Conservation (phyloP, 2,329 filamentous ascomycete species). For the Cercospora brassicicola region DNA sequence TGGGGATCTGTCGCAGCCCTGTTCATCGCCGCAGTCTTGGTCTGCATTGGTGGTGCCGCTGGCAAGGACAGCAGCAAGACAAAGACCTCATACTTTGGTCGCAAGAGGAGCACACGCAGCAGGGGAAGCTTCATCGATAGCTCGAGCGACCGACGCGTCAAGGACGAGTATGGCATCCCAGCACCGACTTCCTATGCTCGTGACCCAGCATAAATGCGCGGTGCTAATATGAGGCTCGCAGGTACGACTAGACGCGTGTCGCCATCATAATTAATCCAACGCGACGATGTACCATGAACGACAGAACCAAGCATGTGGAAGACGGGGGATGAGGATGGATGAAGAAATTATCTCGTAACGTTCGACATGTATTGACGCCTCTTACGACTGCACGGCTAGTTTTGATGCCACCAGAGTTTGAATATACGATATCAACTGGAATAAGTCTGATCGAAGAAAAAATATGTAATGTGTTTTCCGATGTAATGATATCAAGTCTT, state of each 20-base stretch:
- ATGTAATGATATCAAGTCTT: slow-evolving; percentile 8
- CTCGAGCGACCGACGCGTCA: slow-evolving; percentile 61
- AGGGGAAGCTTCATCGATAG: slow-evolving; percentile 58
- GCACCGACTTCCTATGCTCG: slow-evolving; percentile 9
- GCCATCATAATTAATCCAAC: neutral
- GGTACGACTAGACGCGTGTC: slow-evolving; percentile 14
- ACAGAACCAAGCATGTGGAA: slow-evolving; percentile 3
- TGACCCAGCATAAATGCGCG: slow-evolving; percentile 7
- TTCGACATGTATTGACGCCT: slow-evolving; percentile 10
- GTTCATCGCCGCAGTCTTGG: slow-evolving; percentile 65
- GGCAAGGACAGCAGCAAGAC: slow-evolving; percentile 45
- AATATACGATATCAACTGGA: slow-evolving; percentile 11
- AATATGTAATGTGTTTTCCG: slow-evolving; percentile 14
- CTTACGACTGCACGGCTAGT: slow-evolving; percentile 7
- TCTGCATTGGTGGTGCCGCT: slow-evolving; percentile 61
- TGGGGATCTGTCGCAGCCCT: slow-evolving; percentile 71
- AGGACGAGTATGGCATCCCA: slow-evolving; percentile 63
- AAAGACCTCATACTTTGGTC: slow-evolving; percentile 49
- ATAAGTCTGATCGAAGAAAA: neutral
- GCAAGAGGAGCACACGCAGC: slow-evolving; percentile 52
- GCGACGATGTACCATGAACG: slow-evolving; percentile 7
- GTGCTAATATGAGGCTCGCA: slow-evolving; percentile 11
- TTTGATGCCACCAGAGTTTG: slow-evolving; percentile 9
- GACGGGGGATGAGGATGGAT: neutral
- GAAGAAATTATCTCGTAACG: neutral